These are phyloP conservation scores for Noccaea caerulescens DNA, from an alignment of 345 rosid species.

Conservation along the genomic window DNA sequence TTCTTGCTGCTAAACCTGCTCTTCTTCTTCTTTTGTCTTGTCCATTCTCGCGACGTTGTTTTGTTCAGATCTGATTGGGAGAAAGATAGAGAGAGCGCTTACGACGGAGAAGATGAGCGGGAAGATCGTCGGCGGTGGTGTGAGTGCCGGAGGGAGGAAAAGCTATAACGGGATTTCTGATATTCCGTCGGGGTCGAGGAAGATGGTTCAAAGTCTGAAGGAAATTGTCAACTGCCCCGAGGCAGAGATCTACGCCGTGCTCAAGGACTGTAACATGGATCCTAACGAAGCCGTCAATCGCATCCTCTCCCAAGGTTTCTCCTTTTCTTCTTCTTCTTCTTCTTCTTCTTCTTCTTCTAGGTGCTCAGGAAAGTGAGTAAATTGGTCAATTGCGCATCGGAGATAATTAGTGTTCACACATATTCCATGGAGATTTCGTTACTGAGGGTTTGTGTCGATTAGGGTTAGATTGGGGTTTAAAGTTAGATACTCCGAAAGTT, in stretches of 20 bases:
- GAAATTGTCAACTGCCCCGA: slow-evolving; percentile 91
- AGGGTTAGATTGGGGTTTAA: slow-evolving; percentile 13
- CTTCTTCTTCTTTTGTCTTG: slow-evolving; percentile 15
- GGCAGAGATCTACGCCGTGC: slow-evolving; percentile 87
- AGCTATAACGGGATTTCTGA: slow-evolving; percentile 62
- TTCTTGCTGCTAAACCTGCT: not conserved
- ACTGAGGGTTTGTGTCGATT: not conserved
- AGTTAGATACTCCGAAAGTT: not conserved
- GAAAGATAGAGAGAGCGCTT: slow-evolving; percentile 6
- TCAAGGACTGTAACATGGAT: slow-evolving; percentile 96
- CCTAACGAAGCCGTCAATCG: slow-evolving; percentile 96
- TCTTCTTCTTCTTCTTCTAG: not conserved
- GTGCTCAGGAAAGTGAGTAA: not conserved
- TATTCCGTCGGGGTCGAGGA: slow-evolving; percentile 77
- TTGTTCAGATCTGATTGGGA: slow-evolving; percentile 39
- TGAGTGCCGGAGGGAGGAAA: slow-evolving; percentile 46
- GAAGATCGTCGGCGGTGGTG: slow-evolving; percentile 58
- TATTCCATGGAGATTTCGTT: not conserved
- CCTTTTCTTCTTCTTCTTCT: not conserved
- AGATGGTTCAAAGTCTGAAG: slow-evolving; percentile 84
- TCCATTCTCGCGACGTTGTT: slow-evolving; percentile 5
- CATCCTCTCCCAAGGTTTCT: slow-evolving; percentile 80
- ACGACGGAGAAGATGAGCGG: slow-evolving; percentile 51
- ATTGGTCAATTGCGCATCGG: not conserved
- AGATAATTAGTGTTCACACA: not conserved